phyloP scores from a whole-genome alignment of 2,329 filamentous ascomycete species.

The Fusarium cicatricum region DNA sequence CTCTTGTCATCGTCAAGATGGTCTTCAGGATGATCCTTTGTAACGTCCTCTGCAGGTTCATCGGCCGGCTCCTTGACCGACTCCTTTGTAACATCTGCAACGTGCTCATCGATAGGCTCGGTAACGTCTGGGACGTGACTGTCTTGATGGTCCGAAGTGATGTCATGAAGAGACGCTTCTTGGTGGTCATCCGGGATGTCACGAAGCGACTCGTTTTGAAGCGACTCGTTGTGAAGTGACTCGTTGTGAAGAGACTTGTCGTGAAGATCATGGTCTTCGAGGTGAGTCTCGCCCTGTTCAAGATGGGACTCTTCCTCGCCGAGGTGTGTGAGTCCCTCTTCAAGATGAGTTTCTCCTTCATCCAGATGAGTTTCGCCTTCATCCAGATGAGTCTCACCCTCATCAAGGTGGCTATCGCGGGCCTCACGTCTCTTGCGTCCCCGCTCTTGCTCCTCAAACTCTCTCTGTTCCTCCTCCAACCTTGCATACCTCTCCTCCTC shows the following conservation, averaged over 20 bases:
- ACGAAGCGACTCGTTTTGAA: constrained; percentile 1
- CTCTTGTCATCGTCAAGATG: constrained; percentile 12
- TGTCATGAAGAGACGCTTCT: constrained; percentile 1
- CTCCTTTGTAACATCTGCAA: constrained; percentile 13
- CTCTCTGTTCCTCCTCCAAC: constrained; percentile 37
- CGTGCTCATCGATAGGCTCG: constrained; percentile 8
- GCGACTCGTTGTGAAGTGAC: not conserved
- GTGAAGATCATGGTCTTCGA: not conserved
- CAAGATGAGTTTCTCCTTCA: not conserved
- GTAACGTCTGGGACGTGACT: constrained; percentile 3
- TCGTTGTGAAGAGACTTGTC: not conserved
- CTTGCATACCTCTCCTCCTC: constrained; percentile 46
- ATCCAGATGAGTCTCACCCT: constrained; percentile 4
- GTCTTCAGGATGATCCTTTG: not conserved
- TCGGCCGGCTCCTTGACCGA: constrained; percentile 4
- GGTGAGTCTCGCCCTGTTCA: too few relatives aligned
- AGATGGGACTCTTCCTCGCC: constrained; percentile 6
- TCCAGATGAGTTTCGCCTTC: not conserved
- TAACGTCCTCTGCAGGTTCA: not conserved
- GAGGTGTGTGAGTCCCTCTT: not conserved
- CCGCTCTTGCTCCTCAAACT: constrained; percentile 43
- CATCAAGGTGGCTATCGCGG: not conserved
- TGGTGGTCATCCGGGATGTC: not conserved
- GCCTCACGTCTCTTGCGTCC: constrained; percentile 3
- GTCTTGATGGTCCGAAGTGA: constrained; percentile 1